Percentiles rank a stretch among this genome's conserved stretches.
Evolutionary conservation across 805 yeast genomes (phyloP).

Genomic region (Wickerhamomyces chaumierensis): DNA sequence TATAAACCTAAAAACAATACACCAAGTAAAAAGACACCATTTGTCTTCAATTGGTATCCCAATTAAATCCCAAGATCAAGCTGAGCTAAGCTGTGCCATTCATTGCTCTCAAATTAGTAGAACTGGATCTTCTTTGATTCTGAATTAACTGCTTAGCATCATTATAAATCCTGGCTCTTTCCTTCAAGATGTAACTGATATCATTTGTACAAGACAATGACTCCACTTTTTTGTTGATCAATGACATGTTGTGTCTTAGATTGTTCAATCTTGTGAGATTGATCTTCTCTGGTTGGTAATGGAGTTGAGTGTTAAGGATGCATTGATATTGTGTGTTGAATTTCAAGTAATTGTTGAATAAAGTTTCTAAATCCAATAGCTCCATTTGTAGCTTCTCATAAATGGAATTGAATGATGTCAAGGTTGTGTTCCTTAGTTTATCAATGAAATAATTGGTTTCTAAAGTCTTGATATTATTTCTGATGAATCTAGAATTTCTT

Average conservation of each 20-base stretch:
- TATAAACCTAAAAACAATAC: no score
- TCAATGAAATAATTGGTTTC: conserved; percentile 12
- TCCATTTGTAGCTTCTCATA: conserved; percentile 7
- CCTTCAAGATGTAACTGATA: conserved; percentile 17
- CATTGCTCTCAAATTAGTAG: no score
- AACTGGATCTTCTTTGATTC: not conserved
- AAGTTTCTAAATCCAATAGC: conserved; percentile 1
- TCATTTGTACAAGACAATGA: conserved; percentile 12
- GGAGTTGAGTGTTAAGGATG: conserved; percentile 1
- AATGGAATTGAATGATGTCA: conserved; percentile 12
- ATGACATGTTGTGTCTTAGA: conserved; percentile 7
- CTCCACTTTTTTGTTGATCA: conserved; percentile 6
- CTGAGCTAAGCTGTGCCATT: no score
- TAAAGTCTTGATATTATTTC: conserved; percentile 11
- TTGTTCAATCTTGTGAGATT: not conserved
- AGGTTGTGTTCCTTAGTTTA: conserved; percentile 7
- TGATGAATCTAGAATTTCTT: conserved; percentile 11
- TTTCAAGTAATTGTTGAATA: conserved; percentile 5
- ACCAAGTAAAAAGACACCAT: no score
- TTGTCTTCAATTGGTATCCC: no score
- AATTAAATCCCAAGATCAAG: no score
- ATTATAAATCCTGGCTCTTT: conserved; percentile 18
- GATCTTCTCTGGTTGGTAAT: not conserved
- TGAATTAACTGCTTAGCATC: conserved; percentile 17
- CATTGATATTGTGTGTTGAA: conserved; percentile 7